These are phyloP conservation scores for Priceomyces fermenticarens DNA, from an alignment of 805 yeast species.

Conservation along the genomic window DNA sequence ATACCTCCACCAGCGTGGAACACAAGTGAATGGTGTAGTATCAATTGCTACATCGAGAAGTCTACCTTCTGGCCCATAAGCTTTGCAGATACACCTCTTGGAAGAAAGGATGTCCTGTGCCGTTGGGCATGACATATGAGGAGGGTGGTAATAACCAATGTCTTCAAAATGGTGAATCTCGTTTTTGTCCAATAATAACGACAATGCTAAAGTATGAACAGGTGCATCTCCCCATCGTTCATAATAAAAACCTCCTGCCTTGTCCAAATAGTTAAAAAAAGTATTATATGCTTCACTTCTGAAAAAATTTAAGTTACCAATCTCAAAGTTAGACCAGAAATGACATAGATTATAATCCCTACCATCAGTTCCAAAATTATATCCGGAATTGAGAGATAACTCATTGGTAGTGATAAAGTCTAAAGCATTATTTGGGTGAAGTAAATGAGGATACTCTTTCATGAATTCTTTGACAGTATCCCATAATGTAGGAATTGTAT, in stretches of 20 bases:
- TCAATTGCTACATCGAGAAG: constrained; percentile 31
- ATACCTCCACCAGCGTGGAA: constrained; percentile 73
- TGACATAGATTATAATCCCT: constrained; percentile 53
- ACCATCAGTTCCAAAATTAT: constrained; percentile 17
- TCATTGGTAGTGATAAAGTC: constrained; percentile 47
- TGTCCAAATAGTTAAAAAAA: constrained; percentile 46
- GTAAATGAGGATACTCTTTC: constrained; percentile 38
- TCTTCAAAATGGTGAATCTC: constrained; percentile 44
- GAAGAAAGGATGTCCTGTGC: constrained; percentile 28
- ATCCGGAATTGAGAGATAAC: constrained; percentile 21
- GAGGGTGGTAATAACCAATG: constrained; percentile 42
- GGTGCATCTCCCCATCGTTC: constrained; percentile 64
- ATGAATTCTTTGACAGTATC: constrained; percentile 44
- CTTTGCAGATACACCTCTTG: constrained; percentile 38
- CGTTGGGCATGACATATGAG: constrained; percentile 40
- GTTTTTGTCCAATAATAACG: constrained; percentile 31
- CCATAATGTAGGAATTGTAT: constrained; percentile 55
- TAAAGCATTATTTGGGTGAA: constrained; percentile 47
- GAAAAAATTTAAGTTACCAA: constrained; percentile 50
- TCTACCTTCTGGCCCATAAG: constrained; percentile 13
- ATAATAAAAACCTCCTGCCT: constrained; percentile 51
- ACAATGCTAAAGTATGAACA: constrained; percentile 39
- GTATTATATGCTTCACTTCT: constrained; percentile 44
- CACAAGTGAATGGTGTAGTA: constrained; percentile 57
- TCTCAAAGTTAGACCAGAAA: constrained; percentile 65